Conservation (phyloP, 2,329 filamentous ascomycete genomes). For the Alternaria viburni region DNA sequence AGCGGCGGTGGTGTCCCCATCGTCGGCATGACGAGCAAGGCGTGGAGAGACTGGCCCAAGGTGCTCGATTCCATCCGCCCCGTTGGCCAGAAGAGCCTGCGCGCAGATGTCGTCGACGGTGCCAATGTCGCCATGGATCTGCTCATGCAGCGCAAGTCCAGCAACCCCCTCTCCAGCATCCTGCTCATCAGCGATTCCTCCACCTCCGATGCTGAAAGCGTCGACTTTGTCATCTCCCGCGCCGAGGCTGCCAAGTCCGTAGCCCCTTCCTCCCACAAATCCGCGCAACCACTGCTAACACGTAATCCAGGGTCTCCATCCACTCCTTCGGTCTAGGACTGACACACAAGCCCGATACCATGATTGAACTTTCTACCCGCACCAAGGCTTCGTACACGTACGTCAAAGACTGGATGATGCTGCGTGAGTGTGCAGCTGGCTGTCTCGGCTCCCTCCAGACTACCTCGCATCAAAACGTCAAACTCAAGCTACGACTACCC, state of each 20-base stretch:
- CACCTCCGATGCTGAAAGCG: slow-evolving; percentile 90
- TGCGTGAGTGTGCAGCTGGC: slow-evolving; percentile 92
- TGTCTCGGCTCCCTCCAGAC: slow-evolving; percentile 91
- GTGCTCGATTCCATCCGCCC: slow-evolving; percentile 87
- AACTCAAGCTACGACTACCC: slow-evolving; percentile 89
- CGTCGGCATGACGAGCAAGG: slow-evolving; percentile 97
- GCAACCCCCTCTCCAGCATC: slow-evolving; percentile 93
- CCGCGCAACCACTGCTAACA: slow-evolving; percentile 19
- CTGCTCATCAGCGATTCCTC: slow-evolving; percentile 97
- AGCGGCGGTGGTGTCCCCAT: slow-evolving; percentile 91
- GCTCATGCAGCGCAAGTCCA: slow-evolving; percentile 95
- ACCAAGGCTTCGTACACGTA: slow-evolving; percentile 98
- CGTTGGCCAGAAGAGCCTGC: slow-evolving; percentile 93
- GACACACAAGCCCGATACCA: slow-evolving; percentile 97
- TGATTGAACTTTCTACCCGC: slow-evolving; percentile 94
- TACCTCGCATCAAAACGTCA: slow-evolving; percentile 97
- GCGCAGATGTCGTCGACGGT: slow-evolving; percentile 95
- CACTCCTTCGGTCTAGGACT: slow-evolving; percentile 96
- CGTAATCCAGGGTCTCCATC: slow-evolving; percentile 74
- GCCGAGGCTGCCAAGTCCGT: slow-evolving; percentile 95
- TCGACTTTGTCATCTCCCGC: slow-evolving; percentile 95
- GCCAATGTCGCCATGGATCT: slow-evolving; percentile 98
- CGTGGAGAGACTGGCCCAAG: slow-evolving; percentile 89
- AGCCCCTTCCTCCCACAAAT: neutral
- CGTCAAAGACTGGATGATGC: slow-evolving; percentile 99